Percentiles rank a stretch among this genome's conserved stretches.
Conservation (phyloP, 164 flowering plant species). For the Liriodendron chinense region DNA sequence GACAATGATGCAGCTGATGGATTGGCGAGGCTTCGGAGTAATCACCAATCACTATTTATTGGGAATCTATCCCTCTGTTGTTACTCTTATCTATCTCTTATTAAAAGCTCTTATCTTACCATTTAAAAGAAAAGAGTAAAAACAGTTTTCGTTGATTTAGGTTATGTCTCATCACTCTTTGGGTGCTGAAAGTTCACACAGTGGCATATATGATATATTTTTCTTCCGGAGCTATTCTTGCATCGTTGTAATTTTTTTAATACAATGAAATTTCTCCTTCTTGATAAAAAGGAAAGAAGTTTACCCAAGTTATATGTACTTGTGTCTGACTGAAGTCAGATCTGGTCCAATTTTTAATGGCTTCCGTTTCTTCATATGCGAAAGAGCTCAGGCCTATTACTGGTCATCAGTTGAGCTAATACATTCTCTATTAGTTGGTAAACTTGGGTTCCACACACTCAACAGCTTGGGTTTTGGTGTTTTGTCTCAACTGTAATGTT, state of each 20-base stretch:
- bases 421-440: background rate
- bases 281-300: no score
- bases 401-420: background rate
- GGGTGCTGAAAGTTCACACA: background rate
- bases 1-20: background rate
- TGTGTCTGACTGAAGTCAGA: no score
- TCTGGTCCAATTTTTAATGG: background rate
- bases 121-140: background rate
- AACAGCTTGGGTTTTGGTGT: background rate
- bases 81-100: background rate
- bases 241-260: no score
- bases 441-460: background rate
- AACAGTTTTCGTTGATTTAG: background rate
- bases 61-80: background rate
- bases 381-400: background rate
- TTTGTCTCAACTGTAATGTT: background rate
- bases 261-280: no score
- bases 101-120: no score
- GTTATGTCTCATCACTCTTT: background rate
- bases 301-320: no score
- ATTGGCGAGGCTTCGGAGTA: background rate
- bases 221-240: no score
- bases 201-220: no score
- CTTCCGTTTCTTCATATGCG: background rate
- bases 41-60: background rate